Percentiles rank a stretch among this genome's conserved stretches.
Conservation (phyloP, 805 yeast genomes). For the Lachancea waltii region DNA sequence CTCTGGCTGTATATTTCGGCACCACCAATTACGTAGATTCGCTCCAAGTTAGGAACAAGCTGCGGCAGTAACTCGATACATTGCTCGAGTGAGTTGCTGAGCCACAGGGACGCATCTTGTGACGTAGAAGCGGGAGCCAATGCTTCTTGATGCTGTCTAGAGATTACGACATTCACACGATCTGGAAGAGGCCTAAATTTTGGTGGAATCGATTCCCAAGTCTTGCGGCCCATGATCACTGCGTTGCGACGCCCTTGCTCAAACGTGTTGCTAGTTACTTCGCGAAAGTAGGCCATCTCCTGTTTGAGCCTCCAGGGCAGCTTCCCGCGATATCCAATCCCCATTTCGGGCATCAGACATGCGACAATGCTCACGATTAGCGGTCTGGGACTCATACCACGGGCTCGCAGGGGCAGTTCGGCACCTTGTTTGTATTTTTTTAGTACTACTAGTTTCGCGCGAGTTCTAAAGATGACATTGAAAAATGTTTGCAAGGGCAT, state of each 20-base stretch:
- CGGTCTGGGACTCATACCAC: conserved; percentile 7
- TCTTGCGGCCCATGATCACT: conserved; percentile 92
- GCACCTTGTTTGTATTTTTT: too few relatives aligned
- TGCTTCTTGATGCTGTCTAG: conserved; percentile 36
- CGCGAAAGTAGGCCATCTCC: conserved; percentile 81
- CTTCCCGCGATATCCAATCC: conserved; percentile 76
- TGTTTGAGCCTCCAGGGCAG: conserved; percentile 83
- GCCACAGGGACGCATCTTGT: conserved; percentile 19
- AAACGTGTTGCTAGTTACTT: conserved; percentile 50
- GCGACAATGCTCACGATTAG: conserved; percentile 73
- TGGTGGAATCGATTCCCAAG: conserved; percentile 90
- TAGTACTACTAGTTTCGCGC: background rate
- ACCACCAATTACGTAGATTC: conserved; percentile 85
- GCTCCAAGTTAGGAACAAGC: conserved; percentile 36
- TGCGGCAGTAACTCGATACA: conserved; percentile 35
- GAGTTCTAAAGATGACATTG: too few relatives aligned
- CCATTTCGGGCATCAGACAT: conserved; percentile 68
- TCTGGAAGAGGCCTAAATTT: conserved; percentile 77
- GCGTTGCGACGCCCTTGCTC: conserved; percentile 48
- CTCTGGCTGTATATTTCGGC: conserved; percentile 72
- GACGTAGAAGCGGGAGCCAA: conserved; percentile 3
- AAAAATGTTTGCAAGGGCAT: too few relatives aligned
- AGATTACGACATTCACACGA: conserved; percentile 69
- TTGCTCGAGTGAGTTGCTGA: conserved; percentile 39
- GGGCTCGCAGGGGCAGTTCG: too few relatives aligned